Percentiles rank a stretch among this genome's conserved stretches.
Conservation (phyloP, 805 yeast genomes). For the Kodamaea hsintzibuensis region DNA sequence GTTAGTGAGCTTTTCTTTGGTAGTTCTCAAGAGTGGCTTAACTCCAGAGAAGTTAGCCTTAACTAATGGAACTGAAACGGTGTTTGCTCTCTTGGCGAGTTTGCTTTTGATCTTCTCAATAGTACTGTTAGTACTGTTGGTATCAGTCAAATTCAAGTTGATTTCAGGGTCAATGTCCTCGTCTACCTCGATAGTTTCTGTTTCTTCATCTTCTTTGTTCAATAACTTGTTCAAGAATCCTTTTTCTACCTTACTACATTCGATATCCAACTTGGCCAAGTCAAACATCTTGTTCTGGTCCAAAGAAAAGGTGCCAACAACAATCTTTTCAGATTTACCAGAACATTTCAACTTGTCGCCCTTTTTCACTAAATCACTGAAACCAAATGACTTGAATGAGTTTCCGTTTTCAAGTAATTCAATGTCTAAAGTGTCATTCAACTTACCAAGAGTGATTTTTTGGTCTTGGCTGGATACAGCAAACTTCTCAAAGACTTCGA, state of each 20-base stretch:
- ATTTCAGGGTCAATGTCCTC: conserved; percentile 15
- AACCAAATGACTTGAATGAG: conserved; percentile 27
- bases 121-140: conserved; percentile 21
- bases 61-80: conserved; percentile 33
- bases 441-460: conserved; percentile 37
- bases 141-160: conserved; percentile 16
- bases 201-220: conserved; percentile 18
- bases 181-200: conserved; percentile 19
- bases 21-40: conserved; percentile 33
- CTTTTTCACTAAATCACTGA: conserved; percentile 27
- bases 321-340: conserved; percentile 23
- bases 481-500: conserved; percentile 50
- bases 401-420: conserved; percentile 41
- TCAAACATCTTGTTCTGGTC: conserved; percentile 52
- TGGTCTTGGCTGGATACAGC: conserved; percentile 34
- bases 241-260: conserved; percentile 35
- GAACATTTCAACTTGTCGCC: conserved; percentile 43
- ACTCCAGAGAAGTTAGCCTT: conserved; percentile 47
- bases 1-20: conserved; percentile 45
- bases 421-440: conserved; percentile 30
- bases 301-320: conserved; percentile 45
- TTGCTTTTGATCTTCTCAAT: conserved; percentile 12
- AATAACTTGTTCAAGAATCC: conserved; percentile 29
- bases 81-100: conserved; percentile 10
- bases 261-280: conserved; percentile 44